Evolutionary conservation across 2,329 filamentous ascomycete genomes (phyloP).

Genomic region (Passalora sequoiae): DNA sequence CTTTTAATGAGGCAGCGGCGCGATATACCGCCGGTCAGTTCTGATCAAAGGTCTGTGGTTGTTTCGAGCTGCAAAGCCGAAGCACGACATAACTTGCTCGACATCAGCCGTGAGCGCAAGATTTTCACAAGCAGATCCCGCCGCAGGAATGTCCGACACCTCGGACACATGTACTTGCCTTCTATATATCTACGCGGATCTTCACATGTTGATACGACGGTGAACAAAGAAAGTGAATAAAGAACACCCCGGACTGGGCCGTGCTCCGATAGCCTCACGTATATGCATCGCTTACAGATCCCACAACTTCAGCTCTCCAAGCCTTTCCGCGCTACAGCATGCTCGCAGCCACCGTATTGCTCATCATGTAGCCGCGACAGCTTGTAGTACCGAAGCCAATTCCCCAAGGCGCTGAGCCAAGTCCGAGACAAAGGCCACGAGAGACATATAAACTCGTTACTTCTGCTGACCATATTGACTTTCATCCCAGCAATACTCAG

Average conservation of each 20-base stretch:
- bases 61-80: neutral
- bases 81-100: neutral
- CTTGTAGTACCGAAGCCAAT: neutral
- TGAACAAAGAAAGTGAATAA: neutral
- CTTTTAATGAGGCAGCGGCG: neutral
- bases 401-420: neutral
- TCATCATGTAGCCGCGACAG: neutral
- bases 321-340: neutral
- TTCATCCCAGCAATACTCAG: neutral
- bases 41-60: neutral
- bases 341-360: neutral
- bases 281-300: constrained; percentile 1
- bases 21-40: neutral
- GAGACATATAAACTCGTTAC: neutral
- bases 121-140: neutral
- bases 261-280: neutral
- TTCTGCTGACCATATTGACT: neutral
- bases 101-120: neutral
- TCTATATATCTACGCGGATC: neutral
- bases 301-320: neutral
- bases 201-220: neutral
- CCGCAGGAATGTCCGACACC: neutral
- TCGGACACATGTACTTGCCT: neutral
- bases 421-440: neutral
- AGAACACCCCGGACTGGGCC: neutral